A percentile compares a stretch with the other conserved stretches of the same genome.
Conservation (phyloP, 164 flowering plant genomes). For the Stephania japonica region DNA sequence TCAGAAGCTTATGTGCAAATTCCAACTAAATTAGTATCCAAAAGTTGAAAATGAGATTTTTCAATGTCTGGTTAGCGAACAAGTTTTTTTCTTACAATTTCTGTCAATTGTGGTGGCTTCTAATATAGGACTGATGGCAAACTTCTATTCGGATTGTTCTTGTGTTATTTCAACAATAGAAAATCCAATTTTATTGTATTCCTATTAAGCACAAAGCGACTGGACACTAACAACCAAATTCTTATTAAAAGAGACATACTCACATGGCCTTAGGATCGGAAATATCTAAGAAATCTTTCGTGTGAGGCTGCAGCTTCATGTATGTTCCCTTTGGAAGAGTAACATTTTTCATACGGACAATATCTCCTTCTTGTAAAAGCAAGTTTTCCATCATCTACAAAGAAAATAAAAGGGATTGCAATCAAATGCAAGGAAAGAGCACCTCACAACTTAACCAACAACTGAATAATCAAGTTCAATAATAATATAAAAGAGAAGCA, state of each 20-base stretch:
- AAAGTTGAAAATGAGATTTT: background rate
- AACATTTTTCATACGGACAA: slow-evolving; percentile 75
- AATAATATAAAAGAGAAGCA: background rate
- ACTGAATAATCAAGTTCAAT: background rate
- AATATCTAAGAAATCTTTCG: slow-evolving; percentile 88
- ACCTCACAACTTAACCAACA: background rate
- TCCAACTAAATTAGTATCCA: background rate
- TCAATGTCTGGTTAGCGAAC: too few relatives aligned
- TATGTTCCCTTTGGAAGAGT: slow-evolving; percentile 91
- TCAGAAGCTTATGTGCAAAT: background rate
- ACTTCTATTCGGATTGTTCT: too few relatives aligned
- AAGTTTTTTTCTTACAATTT: too few relatives aligned
- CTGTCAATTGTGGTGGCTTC: too few relatives aligned
- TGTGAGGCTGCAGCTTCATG: slow-evolving; percentile 95
- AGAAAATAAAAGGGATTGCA: background rate
- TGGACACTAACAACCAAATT: background rate
- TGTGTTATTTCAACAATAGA: background rate
- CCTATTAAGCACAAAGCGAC: background rate
- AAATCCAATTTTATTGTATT: background rate
- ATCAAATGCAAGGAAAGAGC: background rate
- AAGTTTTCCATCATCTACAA: slow-evolving; percentile 94
- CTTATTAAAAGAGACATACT: slow-evolving; percentile 21
- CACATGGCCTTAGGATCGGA: slow-evolving; percentile 98
- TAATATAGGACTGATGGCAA: too few relatives aligned
- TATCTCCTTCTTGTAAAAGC: slow-evolving; percentile 86